These are phyloP conservation scores for Pisolithus orientalis DNA, from an alignment of 768 basidiomycete genomes.

Conservation along the genomic window DNA sequence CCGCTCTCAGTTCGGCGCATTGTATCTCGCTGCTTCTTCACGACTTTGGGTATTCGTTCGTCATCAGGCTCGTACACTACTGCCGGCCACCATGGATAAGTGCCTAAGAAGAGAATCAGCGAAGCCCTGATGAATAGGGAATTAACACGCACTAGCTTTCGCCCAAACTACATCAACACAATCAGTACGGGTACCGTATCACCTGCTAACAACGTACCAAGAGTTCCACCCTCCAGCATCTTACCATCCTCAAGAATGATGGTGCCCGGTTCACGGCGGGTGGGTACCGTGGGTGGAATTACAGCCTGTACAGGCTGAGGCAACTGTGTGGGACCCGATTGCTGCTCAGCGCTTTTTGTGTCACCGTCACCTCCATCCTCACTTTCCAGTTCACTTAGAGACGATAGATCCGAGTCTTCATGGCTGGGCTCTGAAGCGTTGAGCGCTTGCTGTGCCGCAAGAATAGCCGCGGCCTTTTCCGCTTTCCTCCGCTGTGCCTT, in stretches of 20 bases:
- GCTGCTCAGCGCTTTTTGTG: slow-evolving; percentile 9
- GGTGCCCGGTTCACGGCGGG: slow-evolving; percentile 22
- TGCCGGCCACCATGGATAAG: slow-evolving; percentile 87
- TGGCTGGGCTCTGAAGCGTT: slow-evolving; percentile 15
- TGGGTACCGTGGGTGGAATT: slow-evolving; percentile 5
- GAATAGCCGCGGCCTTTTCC: slow-evolving; percentile 24
- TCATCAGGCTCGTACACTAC: slow-evolving; percentile 65
- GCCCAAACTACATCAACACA: slow-evolving; percentile 62
- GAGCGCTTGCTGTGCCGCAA: neutral
- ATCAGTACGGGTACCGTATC: neutral
- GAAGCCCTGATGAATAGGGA: neutral
- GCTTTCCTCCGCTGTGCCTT: slow-evolving; percentile 45
- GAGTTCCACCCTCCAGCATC: slow-evolving; percentile 48
- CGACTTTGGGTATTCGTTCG: slow-evolving; percentile 42
- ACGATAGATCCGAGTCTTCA: slow-evolving; percentile 38
- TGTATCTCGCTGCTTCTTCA: slow-evolving; percentile 23
- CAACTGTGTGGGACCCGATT: slow-evolving; percentile 4
- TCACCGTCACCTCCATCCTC: slow-evolving; percentile 15
- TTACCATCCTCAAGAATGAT: slow-evolving; percentile 31
- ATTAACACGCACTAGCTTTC: slow-evolving; percentile 49
- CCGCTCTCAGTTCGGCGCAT: slow-evolving; percentile 33
- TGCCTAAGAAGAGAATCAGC: slow-evolving; percentile 37
- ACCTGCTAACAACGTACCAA: slow-evolving; percentile 38
- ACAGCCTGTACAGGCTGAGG: slow-evolving; percentile 5
- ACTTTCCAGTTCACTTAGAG: slow-evolving; percentile 39